These are phyloP conservation scores for Cordia subcordata DNA, from an alignment of 257 asterid genomes.

Conservation along the genomic window DNA sequence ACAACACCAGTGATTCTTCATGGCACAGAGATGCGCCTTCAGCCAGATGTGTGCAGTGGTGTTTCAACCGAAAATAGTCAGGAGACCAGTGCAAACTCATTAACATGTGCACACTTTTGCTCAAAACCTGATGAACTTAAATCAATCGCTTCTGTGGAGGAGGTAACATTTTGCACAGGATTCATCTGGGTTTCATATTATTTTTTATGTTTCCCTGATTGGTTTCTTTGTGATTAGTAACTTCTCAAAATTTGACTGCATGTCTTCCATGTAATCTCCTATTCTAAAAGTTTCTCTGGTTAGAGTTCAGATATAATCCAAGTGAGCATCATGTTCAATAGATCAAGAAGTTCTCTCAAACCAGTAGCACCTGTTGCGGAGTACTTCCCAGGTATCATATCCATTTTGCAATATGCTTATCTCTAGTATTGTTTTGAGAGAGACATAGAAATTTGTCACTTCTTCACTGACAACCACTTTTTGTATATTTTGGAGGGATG, in stretches of 20 bases:
- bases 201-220: neutral
- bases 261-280: slow-evolving; percentile 21
- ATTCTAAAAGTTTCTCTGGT: slow-evolving; percentile 23
- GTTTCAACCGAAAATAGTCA: slow-evolving; percentile 35
- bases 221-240: neutral
- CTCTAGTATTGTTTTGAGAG: slow-evolving; percentile 1
- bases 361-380: slow-evolving; percentile 78
- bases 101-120: slow-evolving; percentile 57
- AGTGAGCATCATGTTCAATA: slow-evolving; percentile 69
- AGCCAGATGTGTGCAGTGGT: slow-evolving; percentile 42
- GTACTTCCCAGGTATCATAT: slow-evolving; percentile 72
- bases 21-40: slow-evolving; percentile 51
- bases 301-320: slow-evolving; percentile 81
- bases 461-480: neutral
- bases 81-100: slow-evolving; percentile 39
- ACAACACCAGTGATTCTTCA: slow-evolving; percentile 51
- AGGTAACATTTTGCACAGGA: slow-evolving; percentile 46
- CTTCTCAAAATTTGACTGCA: slow-evolving; percentile 3
- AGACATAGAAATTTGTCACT: neutral
- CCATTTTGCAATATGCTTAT: neutral
- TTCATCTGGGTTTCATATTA: slow-evolving; percentile 2
- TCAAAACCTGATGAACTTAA: slow-evolving; percentile 28
- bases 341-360: slow-evolving; percentile 50
- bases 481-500: neutral
- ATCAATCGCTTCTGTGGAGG: slow-evolving; percentile 53